These are phyloP conservation scores for Lentinula raphanica DNA, from an alignment of 768 basidiomycete genomes.

Conservation along the genomic window DNA sequence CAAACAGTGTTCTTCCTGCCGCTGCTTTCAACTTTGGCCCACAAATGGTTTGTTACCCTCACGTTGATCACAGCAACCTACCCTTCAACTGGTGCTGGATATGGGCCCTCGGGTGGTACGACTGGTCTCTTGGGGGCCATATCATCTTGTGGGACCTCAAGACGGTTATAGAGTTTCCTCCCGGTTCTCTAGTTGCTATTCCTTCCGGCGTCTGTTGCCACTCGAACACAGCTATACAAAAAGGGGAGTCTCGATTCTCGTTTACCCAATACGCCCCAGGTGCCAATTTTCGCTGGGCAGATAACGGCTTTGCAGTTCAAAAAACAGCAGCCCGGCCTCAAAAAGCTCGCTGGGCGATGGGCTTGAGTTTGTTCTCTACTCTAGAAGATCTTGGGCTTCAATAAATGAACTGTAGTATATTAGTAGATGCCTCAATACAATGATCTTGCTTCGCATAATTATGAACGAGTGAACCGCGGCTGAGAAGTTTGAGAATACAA, in stretches of 20 bases:
- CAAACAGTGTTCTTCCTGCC: neutral
- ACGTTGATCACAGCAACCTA: constrained; percentile 10
- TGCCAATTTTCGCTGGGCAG: no score
- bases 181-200: constrained; percentile 14
- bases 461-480: no score
- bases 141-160: constrained; percentile 17
- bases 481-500: no score
- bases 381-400: no score
- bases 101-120: constrained; percentile 10
- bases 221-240: constrained; percentile 4
- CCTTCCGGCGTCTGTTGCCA: constrained; percentile 17
- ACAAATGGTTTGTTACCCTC: neutral
- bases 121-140: constrained; percentile 15
- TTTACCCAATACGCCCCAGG: neutral
- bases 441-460: no score
- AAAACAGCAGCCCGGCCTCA: no score
- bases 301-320: no score
- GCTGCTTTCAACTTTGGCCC: neutral
- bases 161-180: constrained; percentile 17
- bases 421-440: no score
- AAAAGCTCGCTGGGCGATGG: no score
- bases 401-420: no score
- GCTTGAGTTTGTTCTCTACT: no score
- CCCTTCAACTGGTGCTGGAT: constrained; percentile 11
- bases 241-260: constrained; percentile 6